Base-by-base conservation (phyloP, 2,329 filamentous ascomycete genomes). In the Eutypella sp. region DNA sequence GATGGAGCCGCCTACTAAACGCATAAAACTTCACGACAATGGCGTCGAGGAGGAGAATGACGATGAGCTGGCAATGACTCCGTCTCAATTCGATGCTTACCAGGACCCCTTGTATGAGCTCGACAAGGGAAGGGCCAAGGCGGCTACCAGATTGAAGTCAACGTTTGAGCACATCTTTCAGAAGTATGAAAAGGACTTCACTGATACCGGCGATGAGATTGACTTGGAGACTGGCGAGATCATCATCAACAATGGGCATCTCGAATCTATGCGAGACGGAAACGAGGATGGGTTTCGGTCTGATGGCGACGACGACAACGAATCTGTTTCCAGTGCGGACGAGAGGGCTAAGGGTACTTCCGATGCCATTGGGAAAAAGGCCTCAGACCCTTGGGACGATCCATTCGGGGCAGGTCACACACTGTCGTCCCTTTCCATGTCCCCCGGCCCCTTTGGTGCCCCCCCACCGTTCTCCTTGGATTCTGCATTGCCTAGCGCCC, bases 241-340 rank as follows among this genome's bases (percentile, higher is more conserved):
- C 40, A 76, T 95, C n/a, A 83, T 96, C 46, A 79, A 97, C 65
- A 93, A 96, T 72, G 92, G 93, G 0, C 93, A 97, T 68, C 64
- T 96, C 43, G 64, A 78, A 42, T 76, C 53, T 71, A 79, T 68
- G 60, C 48, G 59, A 13, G 63, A 66, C 18, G 61, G 64, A 2
- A 62, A 67, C 0, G 61, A 68, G 19, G 67, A 69, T 3, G 62
- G 68, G 22, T 66, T 24, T 36, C 50, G 56, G 19, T 37, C 33
- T 13, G 34, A 37, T n/a, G n/a, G n/a, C n/a, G n/a, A n/a, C n/a
- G n/a, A n/a, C n/a, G n/a, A n/a, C 18, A 63, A 64, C 5, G 52
- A 58, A 18, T 59, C 61, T 4, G 33, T 47, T 13, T 57, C 56
- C 8, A 57, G 52, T 22, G 63, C 65, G 5, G 66, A 71, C 55